Evolutionary conservation across 2,329 filamentous ascomycete genomes (phyloP).

Genomic region (Fusarium incarnatum): DNA sequence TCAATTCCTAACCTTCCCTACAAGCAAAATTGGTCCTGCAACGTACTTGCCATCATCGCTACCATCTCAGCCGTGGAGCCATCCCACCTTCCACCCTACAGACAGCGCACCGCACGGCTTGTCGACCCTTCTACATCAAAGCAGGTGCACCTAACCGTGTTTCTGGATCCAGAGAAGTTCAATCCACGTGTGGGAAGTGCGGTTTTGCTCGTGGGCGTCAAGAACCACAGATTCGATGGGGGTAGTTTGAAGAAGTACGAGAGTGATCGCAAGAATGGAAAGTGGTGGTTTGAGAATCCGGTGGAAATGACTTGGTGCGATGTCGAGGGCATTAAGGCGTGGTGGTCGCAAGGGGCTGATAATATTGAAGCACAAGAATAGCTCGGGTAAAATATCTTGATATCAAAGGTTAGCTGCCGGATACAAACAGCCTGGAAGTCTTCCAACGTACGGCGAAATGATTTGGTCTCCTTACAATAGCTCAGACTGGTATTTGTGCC

Average conservation of each 20-base stretch:
- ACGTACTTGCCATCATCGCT: constrained; percentile 63
- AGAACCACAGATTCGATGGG: constrained; percentile 67
- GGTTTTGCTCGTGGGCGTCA: constrained; percentile 65
- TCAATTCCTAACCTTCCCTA: constrained; percentile 65
- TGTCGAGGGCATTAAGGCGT: constrained; percentile 57
- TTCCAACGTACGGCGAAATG: not conserved
- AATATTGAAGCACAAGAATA: not conserved
- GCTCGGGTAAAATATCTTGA: not conserved
- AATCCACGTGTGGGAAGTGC: constrained; percentile 60
- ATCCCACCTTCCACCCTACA: constrained; percentile 61
- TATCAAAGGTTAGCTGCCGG: not conserved
- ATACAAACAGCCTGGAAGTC: not conserved
- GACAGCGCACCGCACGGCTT: constrained; percentile 65
- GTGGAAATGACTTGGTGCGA: constrained; percentile 62
- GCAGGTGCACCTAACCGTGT: constrained; percentile 65
- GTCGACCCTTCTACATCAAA: constrained; percentile 64
- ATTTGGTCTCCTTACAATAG: not conserved
- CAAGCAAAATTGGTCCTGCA: constrained; percentile 69
- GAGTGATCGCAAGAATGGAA: constrained; percentile 51
- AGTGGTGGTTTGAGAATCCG: constrained; percentile 66
- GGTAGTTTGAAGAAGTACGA: constrained; percentile 60
- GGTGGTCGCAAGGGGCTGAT: constrained; percentile 56
- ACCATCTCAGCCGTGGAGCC: constrained; percentile 62
- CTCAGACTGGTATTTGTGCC: not conserved
- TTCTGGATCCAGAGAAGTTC: constrained; percentile 64